These are phyloP conservation scores for Pseudohalonectria lignicola DNA, from an alignment of 2,329 filamentous ascomycete genomes.

Conservation along the genomic window DNA sequence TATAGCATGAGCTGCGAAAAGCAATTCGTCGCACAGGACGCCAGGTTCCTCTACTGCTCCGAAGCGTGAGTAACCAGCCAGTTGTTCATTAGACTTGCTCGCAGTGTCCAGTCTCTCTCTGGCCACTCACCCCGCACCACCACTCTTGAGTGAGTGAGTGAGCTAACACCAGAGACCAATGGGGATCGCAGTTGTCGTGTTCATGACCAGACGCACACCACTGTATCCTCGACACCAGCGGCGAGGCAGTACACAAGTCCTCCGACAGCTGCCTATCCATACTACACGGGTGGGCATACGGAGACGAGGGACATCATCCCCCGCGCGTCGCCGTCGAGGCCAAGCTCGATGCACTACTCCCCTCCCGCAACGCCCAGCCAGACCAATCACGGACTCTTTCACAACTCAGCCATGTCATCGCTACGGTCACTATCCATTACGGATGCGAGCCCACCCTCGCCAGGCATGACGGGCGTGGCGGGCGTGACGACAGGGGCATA, in stretches of 20 bases:
- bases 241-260: conserved; percentile 15
- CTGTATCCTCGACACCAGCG: conserved; percentile 13
- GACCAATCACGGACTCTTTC: conserved; percentile 22
- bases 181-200: conserved; percentile 36
- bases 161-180: too few relatives aligned
- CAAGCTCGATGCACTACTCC: conserved; percentile 41
- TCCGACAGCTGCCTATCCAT: conserved; percentile 21
- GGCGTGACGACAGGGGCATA: neutral
- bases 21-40: conserved; percentile 49
- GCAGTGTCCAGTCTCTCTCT: neutral
- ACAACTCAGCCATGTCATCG: conserved; percentile 42
- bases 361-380: conserved; percentile 38
- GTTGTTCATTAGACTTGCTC: neutral
- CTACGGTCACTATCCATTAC: conserved; percentile 42
- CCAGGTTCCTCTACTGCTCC: conserved; percentile 50
- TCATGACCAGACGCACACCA: conserved; percentile 33
- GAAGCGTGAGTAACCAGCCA: conserved; percentile 40
- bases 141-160: conserved; percentile 4
- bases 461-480: conserved; percentile 21
- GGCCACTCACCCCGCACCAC: neutral
- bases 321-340: conserved; percentile 50
- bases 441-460: conserved; percentile 44
- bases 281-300: conserved; percentile 31
- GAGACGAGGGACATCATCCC: conserved; percentile 54
- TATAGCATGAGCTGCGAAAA: conserved; percentile 56